Evolutionary conservation across 2,329 filamentous ascomycete species (phyloP).

Genomic region (Didymella pinodella): DNA sequence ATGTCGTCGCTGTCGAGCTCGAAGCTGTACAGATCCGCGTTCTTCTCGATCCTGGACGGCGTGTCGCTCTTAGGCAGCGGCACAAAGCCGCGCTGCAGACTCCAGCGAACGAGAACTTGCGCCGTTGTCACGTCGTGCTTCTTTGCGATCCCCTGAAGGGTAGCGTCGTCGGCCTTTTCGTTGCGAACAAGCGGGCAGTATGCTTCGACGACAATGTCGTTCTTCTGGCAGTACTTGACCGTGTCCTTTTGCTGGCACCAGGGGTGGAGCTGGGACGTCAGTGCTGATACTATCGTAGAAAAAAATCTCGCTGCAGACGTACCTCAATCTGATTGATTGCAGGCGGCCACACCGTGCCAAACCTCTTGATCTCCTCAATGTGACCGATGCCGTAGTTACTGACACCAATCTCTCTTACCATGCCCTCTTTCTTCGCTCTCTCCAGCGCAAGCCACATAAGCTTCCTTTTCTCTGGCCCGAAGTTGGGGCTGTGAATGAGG

Average conservation of each 20-base stretch:
- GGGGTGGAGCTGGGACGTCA: slow-evolving; percentile 67
- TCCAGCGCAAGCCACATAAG: slow-evolving; percentile 73
- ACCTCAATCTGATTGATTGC: slow-evolving; percentile 78
- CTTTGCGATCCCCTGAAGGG: slow-evolving; percentile 68
- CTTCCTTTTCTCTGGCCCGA: slow-evolving; percentile 63
- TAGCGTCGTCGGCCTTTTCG: slow-evolving; percentile 73
- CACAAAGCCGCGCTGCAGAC: slow-evolving; percentile 72
- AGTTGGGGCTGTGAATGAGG: slow-evolving; percentile 71
- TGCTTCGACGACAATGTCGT: slow-evolving; percentile 68
- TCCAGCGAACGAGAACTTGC: slow-evolving; percentile 82
- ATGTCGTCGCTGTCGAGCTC: slow-evolving; percentile 49
- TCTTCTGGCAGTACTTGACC: slow-evolving; percentile 64
- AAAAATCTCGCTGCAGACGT: slow-evolving; percentile 29
- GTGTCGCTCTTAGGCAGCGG: slow-evolving; percentile 53
- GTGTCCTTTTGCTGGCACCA: slow-evolving; percentile 72
- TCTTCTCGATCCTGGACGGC: slow-evolving; percentile 44
- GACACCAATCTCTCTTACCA: slow-evolving; percentile 72
- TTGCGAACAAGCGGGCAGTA: slow-evolving; percentile 75
- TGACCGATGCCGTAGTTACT: slow-evolving; percentile 75
- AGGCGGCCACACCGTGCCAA: slow-evolving; percentile 73
- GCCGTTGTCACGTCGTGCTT: slow-evolving; percentile 78
- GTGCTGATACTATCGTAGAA: neutral
- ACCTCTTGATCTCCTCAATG: slow-evolving; percentile 72
- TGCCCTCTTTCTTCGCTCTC: slow-evolving; percentile 66
- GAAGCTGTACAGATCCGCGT: slow-evolving; percentile 50